phyloP scores from a whole-genome alignment of 2,329 filamentous ascomycete genomes.

The Phaeomoniella chlamydospora region DNA sequence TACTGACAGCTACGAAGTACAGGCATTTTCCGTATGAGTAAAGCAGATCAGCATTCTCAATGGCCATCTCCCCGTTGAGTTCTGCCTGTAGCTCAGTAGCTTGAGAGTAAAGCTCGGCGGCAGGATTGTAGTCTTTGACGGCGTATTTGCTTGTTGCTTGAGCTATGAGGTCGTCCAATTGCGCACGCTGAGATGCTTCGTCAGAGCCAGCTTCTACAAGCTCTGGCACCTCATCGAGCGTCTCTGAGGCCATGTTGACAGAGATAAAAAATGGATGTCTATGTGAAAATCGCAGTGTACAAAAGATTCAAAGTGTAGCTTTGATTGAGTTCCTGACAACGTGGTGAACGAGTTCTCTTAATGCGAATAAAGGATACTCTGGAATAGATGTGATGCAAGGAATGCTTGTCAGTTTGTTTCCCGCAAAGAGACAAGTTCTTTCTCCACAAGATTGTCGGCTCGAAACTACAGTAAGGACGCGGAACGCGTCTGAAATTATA shows the following conservation, averaged over 20 bases:
- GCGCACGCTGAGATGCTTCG: conserved; percentile 35
- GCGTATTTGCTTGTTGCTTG: conserved; percentile 75
- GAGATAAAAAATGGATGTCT: too few species aligned
- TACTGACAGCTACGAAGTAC: conserved; percentile 85
- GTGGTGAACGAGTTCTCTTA: too few species aligned
- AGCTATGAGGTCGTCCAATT: conserved; percentile 62
- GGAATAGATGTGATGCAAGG: too few species aligned
- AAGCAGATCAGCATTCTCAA: conserved; percentile 82
- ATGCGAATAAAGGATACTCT: too few species aligned
- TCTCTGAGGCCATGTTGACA: not conserved
- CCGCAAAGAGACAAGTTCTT: too few species aligned
- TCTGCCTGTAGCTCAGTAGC: conserved; percentile 82
- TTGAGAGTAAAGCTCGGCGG: conserved; percentile 74
- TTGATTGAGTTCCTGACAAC: too few species aligned
- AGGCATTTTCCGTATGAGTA: conserved; percentile 89
- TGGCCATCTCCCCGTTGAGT: conserved; percentile 81
- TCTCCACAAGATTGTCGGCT: too few species aligned
- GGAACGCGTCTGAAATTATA: not conserved
- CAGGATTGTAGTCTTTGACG: conserved; percentile 74
- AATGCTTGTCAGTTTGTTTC: too few species aligned
- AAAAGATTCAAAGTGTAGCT: too few species aligned
- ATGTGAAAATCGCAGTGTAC: too few species aligned
- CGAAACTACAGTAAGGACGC: too few species aligned
- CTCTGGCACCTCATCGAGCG: conserved; percentile 1
- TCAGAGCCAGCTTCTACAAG: not conserved